Base-by-base conservation (phyloP, 495 filamentous ascomycete genomes). In the Xylaria cubensis region DNA sequence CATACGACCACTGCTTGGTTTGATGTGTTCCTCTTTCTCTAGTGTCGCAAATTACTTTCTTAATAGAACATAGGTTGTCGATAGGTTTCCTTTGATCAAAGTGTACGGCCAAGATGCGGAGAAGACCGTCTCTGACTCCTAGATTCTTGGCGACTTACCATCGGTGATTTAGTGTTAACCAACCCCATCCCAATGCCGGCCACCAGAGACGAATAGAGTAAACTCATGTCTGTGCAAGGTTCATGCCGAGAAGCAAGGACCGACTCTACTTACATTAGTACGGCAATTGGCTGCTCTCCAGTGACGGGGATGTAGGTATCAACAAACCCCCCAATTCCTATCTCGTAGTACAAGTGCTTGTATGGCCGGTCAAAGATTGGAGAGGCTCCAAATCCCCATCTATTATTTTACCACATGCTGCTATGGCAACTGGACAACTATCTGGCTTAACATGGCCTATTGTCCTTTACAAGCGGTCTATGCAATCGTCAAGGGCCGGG, bases 61-160 rank as follows among this genome's bases (percentile, higher is more conserved):
- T 4, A n/a, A 55, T 29, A 26, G 24, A 17, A 55, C 9, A 24
- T 53, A 8, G n/a, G n/a, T 8, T 8, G 46, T 51, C n/a, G 9
- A n/a, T 6, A 50, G 6, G 17, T 50, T 19, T 50, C 17, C 19
- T 50, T 50, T 50, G 17, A 50, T 50, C 46, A 50, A 19, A 0
- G 17, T 46, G 42, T 4, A 17, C 42, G 42, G 42, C 42, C 29
- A 15, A 64, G 61, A 64, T 44, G 61, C 61, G 39, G 61, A 39
- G 61, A 64, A 64, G 44, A 44, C 36, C 21, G 61, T 61, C 58
- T 61, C 34, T 19, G n/a, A 61, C 34, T 21, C 58, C 26, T 61
- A 61, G 17, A 36, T 12, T 32, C 34, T 61, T 39, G 34, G 58
- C 29, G 17, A 10, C 34, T 39, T 9, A n/a, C 58, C 5, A 36